Percentiles rank a stretch among this genome's conserved stretches.
Evolutionary conservation across 371 early-diverging fungal genomes (phyloP).

Genomic region (Capniomyces stellatus): DNA sequence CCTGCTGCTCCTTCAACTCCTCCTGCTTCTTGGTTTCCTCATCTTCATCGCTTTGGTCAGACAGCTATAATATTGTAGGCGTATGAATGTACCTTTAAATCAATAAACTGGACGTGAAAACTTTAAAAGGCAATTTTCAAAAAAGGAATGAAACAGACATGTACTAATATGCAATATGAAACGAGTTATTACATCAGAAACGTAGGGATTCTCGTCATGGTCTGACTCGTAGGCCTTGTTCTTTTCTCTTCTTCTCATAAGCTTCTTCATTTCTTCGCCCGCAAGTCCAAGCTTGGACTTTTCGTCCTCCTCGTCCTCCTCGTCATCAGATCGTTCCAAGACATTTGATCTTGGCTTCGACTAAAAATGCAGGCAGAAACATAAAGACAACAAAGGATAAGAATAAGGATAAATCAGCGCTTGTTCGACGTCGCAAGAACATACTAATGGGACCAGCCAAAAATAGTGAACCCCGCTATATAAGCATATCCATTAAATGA

Average conservation of each 20-base stretch:
- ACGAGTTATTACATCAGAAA: conserved; percentile 15
- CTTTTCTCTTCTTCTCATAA: conserved; percentile 49
- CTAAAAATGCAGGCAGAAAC: not conserved
- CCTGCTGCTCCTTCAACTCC: conserved; percentile 28
- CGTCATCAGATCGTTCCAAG: conserved; percentile 7
- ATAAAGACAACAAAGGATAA: not conserved
- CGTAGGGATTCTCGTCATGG: conserved; percentile 53
- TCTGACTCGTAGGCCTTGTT: conserved; percentile 55
- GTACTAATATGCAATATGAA: too few relatives aligned
- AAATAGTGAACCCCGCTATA: not conserved
- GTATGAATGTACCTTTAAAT: too few relatives aligned
- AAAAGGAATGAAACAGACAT: not conserved
- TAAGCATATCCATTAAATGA: not conserved
- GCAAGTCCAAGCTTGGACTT: conserved; percentile 14
- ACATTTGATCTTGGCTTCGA: not conserved
- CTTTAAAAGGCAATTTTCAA: not conserved
- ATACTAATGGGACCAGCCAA: not conserved
- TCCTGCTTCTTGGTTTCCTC: conserved; percentile 2
- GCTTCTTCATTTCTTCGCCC: conserved; percentile 45
- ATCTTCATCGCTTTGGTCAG: conserved; percentile 3
- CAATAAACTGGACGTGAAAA: not conserved
- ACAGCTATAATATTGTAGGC: conserved; percentile 1
- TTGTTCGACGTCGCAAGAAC: not conserved
- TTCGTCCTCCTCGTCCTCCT: conserved; percentile 27
- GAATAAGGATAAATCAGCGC: not conserved